Percentiles rank a stretch among this genome's conserved stretches.
Conservation (phyloP, 106 monocot genomes). For the Xerophyta viscosa region DNA sequence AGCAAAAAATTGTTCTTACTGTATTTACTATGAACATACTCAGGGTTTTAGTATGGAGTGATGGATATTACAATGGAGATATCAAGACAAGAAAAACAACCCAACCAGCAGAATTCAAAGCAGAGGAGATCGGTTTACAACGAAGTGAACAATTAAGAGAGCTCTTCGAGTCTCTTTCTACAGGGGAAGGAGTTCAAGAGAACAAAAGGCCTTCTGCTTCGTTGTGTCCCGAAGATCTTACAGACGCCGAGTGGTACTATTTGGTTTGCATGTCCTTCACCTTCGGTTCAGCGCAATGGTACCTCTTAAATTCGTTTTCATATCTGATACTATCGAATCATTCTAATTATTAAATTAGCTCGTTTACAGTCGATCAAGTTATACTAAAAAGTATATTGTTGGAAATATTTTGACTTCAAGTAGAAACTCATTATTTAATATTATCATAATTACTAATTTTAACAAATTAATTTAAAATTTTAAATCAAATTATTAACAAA, state of each 20-base stretch:
- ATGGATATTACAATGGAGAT: conserved; percentile 90
- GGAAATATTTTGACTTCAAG: too few relatives aligned
- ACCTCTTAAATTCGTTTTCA: not conserved
- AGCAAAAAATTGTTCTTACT: not conserved
- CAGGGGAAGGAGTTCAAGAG: conserved; percentile 56
- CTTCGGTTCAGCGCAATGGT: conserved; percentile 65
- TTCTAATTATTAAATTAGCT: too few relatives aligned
- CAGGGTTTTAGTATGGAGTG: conserved; percentile 57
- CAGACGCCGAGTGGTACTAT: conserved; percentile 86
- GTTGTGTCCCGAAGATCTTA: conserved; percentile 85
- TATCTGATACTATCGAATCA: not conserved
- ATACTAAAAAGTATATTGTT: too few relatives aligned
- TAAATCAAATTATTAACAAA: too few relatives aligned
- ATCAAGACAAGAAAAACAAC: conserved; percentile 86
- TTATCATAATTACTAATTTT: too few relatives aligned
- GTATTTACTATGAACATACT: too few relatives aligned
- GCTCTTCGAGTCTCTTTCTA: conserved; percentile 60
- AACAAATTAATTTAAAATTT: too few relatives aligned
- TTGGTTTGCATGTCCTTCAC: conserved; percentile 97
- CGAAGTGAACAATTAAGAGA: conserved; percentile 82
- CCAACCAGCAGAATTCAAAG: conserved; percentile 48
- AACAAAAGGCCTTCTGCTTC: conserved; percentile 65
- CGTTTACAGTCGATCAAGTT: too few relatives aligned
- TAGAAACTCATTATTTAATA: too few relatives aligned
- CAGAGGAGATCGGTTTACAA: conserved; percentile 57